phyloP scores from a whole-genome alignment of 176 grass and related monocot species.

The Aegilops speltoides region DNA sequence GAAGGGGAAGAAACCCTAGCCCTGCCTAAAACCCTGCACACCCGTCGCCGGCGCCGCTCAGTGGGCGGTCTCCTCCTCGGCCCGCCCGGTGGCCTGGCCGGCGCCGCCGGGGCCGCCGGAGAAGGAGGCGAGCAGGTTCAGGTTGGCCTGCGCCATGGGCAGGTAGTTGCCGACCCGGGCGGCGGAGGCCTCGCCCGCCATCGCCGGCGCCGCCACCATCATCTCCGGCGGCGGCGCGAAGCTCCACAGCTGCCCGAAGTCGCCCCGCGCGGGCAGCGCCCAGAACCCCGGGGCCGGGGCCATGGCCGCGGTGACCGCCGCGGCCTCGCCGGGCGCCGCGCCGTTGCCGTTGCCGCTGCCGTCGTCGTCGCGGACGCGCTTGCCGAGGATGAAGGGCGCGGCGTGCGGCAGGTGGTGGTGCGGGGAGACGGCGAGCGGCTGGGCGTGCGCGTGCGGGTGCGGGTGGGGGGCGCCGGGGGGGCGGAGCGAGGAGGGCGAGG shows the following conservation, averaged over 20 bases:
- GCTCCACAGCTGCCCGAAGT: conserved; percentile 86
- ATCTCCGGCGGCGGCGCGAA: conserved; percentile 76
- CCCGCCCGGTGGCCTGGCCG: conserved; percentile 10
- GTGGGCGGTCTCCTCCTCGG: conserved; percentile 58
- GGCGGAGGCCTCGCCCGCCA: conserved; percentile 68
- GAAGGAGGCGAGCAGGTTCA: conserved; percentile 88
- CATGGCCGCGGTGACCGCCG: not conserved
- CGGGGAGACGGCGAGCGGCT: not conserved
- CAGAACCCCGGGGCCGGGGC: conserved; percentile 53
- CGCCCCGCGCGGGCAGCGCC: conserved; percentile 62
- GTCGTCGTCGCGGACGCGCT: conserved; percentile 48
- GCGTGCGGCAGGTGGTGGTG: conserved; percentile 27
- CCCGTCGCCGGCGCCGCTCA: not conserved
- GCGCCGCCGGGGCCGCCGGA: conserved; percentile 45
- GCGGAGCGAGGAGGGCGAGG: conserved; percentile 31
- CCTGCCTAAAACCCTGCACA: conserved; percentile 48
- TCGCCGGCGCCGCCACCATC: conserved; percentile 46
- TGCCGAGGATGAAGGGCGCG: conserved; percentile 77
- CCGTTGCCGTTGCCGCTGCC: not conserved
- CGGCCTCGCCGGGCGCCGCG: not conserved
- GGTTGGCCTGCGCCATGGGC: conserved; percentile 78
- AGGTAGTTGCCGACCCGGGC: conserved; percentile 94
- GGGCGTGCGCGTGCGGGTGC: not conserved
- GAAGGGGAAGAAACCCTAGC: conserved; percentile 36
- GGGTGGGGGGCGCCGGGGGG: not conserved